These are phyloP conservation scores for Mycena galopus DNA, from an alignment of 768 basidiomycete species.

Conservation along the genomic window DNA sequence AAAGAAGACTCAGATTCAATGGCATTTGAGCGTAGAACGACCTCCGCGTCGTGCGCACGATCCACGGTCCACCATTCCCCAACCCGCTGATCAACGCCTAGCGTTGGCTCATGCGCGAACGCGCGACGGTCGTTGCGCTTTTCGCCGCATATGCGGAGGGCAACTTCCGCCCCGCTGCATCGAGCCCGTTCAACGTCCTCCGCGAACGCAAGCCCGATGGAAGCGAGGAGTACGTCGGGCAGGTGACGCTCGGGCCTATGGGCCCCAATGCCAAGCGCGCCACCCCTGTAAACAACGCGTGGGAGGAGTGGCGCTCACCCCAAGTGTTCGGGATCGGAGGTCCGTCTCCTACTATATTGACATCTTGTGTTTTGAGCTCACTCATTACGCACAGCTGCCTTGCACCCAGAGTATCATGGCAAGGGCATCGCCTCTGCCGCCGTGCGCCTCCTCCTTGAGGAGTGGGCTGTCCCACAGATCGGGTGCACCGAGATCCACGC, in stretches of 20 bases:
- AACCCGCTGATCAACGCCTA: conserved; percentile 2
- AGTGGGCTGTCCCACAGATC: conserved; percentile 35
- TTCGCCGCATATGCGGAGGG: conserved; percentile 26
- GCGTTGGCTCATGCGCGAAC: conserved; percentile 26
- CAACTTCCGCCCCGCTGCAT: conserved; percentile 15
- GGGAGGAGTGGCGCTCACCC: conserved; percentile 32
- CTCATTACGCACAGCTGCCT: conserved; percentile 13
- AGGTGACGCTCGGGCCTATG: conserved; percentile 18
- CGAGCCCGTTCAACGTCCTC: conserved; percentile 24
- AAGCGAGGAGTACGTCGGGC: conserved; percentile 29
- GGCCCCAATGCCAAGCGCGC: conserved; percentile 3
- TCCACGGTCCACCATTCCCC: conserved; percentile 33
- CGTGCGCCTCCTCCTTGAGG: conserved; percentile 15
- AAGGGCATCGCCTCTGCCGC: conserved; percentile 33
- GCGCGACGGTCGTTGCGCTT: conserved; percentile 1
- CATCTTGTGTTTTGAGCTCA: too few species aligned
- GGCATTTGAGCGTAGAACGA: conserved; percentile 27
- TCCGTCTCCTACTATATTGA: too few species aligned
- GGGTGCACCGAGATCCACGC: conserved; percentile 36
- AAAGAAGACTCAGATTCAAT: not conserved
- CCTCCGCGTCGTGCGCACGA: conserved; percentile 31
- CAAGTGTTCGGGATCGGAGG: conserved; percentile 26
- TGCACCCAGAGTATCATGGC: conserved; percentile 29
- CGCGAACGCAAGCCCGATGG: conserved; percentile 25
- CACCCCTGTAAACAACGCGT: conserved; percentile 27